A percentile compares a stretch with the other conserved stretches of the same genome.
Evolutionary conservation across 129 eudicot species (phyloP).

Genomic region (Flaveria brownii): DNA sequence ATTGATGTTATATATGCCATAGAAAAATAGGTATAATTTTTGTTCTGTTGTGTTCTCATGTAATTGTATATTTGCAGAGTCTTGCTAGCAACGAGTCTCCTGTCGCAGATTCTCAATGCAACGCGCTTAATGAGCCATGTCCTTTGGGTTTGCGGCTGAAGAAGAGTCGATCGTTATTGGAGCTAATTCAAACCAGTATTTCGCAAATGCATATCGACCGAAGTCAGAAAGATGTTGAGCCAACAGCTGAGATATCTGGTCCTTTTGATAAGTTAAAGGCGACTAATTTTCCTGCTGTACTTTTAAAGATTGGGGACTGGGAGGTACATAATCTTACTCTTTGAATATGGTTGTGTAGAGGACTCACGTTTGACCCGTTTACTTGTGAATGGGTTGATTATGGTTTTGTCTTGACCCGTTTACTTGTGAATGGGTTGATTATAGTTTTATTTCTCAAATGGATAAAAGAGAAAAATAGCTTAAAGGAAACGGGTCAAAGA

Average conservation of each 20-base stretch:
- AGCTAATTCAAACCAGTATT: constrained; percentile 56
- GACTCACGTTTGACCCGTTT: background rate
- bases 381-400: constrained; percentile 9
- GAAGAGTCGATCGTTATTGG: constrained; percentile 64
- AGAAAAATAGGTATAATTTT: background rate
- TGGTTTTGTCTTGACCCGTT: no score
- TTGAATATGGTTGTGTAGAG: background rate
- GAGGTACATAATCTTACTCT: constrained; percentile 48
- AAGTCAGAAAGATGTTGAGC: constrained; percentile 29
- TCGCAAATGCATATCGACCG: constrained; percentile 29
- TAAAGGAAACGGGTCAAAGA: background rate
- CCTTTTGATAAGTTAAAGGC: constrained; percentile 66
- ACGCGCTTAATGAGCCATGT: constrained; percentile 62
- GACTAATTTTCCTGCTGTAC: constrained; percentile 65
- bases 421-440: background rate
- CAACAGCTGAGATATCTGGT: background rate
- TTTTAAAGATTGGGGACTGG: constrained; percentile 75
- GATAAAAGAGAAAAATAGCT: background rate
- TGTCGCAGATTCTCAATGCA: constrained; percentile 33
- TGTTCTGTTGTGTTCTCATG: background rate
- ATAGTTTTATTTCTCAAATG: no score
- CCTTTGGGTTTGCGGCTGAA: constrained; percentile 72
- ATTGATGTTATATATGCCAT: background rate
- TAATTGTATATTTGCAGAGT: constrained; percentile 34
- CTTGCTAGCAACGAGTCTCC: constrained; percentile 27